Evolutionary conservation across 306 rosid genomes (phyloP).

Genomic region (Canavalia ensiformis): DNA sequence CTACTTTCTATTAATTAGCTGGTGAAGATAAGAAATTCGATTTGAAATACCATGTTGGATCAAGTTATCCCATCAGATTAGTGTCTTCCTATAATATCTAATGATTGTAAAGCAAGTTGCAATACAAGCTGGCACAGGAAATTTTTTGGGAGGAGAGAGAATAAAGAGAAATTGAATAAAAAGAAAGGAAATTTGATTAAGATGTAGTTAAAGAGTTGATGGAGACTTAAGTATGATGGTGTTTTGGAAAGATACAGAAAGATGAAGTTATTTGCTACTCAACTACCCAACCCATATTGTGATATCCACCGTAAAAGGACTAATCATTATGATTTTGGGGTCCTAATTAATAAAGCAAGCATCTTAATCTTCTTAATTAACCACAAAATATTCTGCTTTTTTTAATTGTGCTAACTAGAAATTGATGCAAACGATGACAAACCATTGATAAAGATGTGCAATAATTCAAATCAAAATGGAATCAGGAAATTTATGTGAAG

Average conservation of each 20-base stretch:
- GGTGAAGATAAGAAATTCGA: constrained; percentile 40
- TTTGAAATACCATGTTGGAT: constrained; percentile 48
- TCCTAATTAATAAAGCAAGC: constrained; percentile 53
- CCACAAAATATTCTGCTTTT: constrained; percentile 40
- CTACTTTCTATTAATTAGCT: constrained; percentile 2
- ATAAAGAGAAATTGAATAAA: constrained; percentile 28
- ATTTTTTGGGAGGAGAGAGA: constrained; percentile 6
- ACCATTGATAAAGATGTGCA: constrained; percentile 49
- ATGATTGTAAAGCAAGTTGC: constrained; percentile 37
- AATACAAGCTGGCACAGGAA: constrained; percentile 43
- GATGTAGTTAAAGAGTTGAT: constrained; percentile 51
- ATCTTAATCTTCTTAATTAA: constrained; percentile 60
- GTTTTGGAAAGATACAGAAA: constrained; percentile 55
- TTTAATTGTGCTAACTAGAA: constrained; percentile 42
- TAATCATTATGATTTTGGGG: constrained; percentile 59
- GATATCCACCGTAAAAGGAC: constrained; percentile 61
- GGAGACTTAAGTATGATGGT: constrained; percentile 60
- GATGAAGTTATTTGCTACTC: constrained; percentile 69
- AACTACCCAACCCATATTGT: constrained; percentile 77
- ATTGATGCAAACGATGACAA: constrained; percentile 31
- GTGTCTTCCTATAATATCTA: constrained; percentile 25
- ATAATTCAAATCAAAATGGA: constrained; percentile 53
- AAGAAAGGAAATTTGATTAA: constrained; percentile 44
- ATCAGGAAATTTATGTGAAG: constrained; percentile 36
- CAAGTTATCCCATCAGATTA: constrained; percentile 41